A percentile compares a stretch with the other conserved stretches of the same genome.
These are phyloP conservation scores for Apophysomyces elegans DNA, from an alignment of 371 early-diverging fungal genomes.

Conservation along the genomic window DNA sequence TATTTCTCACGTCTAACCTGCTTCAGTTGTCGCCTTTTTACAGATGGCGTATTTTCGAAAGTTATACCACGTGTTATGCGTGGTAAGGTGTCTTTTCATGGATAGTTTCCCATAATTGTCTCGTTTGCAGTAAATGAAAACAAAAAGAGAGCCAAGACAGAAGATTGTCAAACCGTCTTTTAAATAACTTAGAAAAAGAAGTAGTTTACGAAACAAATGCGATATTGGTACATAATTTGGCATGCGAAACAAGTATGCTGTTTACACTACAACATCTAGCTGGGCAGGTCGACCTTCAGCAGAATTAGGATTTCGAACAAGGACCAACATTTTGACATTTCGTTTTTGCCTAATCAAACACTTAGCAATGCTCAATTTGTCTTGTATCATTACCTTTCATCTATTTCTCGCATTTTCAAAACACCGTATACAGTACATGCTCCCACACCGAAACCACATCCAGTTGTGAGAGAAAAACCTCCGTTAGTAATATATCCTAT, in stretches of 20 bases:
- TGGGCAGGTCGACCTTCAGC: slow-evolving; percentile 54
- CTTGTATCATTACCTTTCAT: slow-evolving; percentile 30
- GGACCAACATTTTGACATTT: slow-evolving; percentile 45
- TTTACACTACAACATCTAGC: slow-evolving; percentile 35
- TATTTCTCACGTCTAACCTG: too few species aligned
- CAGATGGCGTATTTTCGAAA: too few species aligned
- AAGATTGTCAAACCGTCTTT: too few species aligned
- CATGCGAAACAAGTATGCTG: neutral
- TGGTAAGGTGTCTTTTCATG: too few species aligned
- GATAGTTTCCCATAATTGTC: too few species aligned
- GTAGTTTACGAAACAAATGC: too few species aligned
- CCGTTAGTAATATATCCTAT: slow-evolving; percentile 80
- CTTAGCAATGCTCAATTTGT: neutral
- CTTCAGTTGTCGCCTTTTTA: too few species aligned
- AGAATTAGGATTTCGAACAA: slow-evolving; percentile 56
- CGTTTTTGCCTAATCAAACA: slow-evolving; percentile 33
- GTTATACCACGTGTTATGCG: too few species aligned
- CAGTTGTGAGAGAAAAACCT: slow-evolving; percentile 67
- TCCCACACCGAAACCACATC: slow-evolving; percentile 67
- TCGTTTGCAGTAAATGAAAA: too few species aligned
- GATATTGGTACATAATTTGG: too few species aligned
- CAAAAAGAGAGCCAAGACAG: too few species aligned
- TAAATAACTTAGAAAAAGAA: too few species aligned
- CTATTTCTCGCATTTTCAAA: slow-evolving; percentile 27
- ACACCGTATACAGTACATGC: slow-evolving; percentile 55